Evolutionary conservation across 805 yeast species (phyloP), one percentile per base, ranked within the genome.

Genomic region (Candida ipomoeae): DNA sequence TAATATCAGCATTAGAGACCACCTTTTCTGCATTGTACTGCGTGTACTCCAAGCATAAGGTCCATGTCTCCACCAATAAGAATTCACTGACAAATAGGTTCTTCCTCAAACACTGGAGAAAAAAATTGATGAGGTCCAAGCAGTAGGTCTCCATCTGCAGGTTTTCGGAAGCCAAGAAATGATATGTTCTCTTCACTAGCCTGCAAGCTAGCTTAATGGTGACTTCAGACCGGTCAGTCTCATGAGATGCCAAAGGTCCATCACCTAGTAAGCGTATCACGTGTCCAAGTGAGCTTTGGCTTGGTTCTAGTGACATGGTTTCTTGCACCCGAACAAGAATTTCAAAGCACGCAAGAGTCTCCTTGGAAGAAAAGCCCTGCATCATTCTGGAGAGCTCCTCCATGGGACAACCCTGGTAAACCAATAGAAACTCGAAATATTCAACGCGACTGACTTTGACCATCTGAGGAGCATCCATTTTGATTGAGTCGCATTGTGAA

Each of bases 101-200:
- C 32, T 72, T 78, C 1, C 67, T 64, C 3, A 73, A 71, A 44
- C 82, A 65, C 15, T 64, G 57, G 2, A 69, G 38, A 7, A 81
- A 52, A 75, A 81, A 83, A 1, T 66, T 61, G 37, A 73, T 66
- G 17, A 83, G 71, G 55, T 82, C 86, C 35, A 58, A 59, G 40
- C 75, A 73, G 44, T 81, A 84, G 3, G 68, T 68, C 17, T 61
- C 54, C 44, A 48, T 37, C 13, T 49, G 49, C 23, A 21, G 29
- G 10, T n/a, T 38, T 13, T 17, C 26, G 4, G 21, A 31, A 6
- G 21, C 48, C 21, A 50, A 38, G 11, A 49, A 23, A 6, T 33
- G 33, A n/a, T 44, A 49, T 6, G 52, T 33, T 13, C 15, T 26
- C 3, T 13, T n/a, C 4, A 47, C 44, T 34, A 44, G n/a, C 26